phyloP scores from a whole-genome alignment of 2,329 filamentous ascomycete species.

The Annulohypoxylon truncatum region DNA sequence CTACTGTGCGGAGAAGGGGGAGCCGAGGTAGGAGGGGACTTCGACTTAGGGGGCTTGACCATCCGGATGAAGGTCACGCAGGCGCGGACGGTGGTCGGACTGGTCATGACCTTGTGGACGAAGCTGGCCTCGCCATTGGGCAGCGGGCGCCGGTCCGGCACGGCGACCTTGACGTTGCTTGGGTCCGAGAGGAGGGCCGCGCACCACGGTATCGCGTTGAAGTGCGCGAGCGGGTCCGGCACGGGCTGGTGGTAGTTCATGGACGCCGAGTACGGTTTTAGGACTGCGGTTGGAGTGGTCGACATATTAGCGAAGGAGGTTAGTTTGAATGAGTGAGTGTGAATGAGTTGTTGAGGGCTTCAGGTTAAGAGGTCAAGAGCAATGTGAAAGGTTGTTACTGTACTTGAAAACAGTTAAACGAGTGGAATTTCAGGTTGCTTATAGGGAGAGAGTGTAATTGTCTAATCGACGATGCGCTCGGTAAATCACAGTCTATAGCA shows the following conservation, averaged over 20 bases:
- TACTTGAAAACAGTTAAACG: neutral
- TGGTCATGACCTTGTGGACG: constrained; percentile 46
- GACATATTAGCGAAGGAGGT: neutral
- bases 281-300: neutral
- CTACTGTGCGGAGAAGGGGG: neutral
- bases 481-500: neutral
- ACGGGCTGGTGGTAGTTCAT: constrained; percentile 41
- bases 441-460: neutral
- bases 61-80: constrained; percentile 42
- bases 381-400: no score
- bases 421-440: no score
- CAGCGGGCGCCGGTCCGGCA: constrained; percentile 45
- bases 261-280: constrained; percentile 19
- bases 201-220: constrained; percentile 48
- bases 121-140: constrained; percentile 44
- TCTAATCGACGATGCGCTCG: neutral
- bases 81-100: constrained; percentile 41
- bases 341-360: no score
- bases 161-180: constrained; percentile 36
- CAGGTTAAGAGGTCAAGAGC: no score
- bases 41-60: constrained; percentile 7
- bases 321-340: no score
- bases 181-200: constrained; percentile 40
- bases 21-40: neutral
- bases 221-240: constrained; percentile 45